Evolutionary conservation across 2,329 filamentous ascomycete species (phyloP).

Genomic region (Xylariaceae sp.): DNA sequence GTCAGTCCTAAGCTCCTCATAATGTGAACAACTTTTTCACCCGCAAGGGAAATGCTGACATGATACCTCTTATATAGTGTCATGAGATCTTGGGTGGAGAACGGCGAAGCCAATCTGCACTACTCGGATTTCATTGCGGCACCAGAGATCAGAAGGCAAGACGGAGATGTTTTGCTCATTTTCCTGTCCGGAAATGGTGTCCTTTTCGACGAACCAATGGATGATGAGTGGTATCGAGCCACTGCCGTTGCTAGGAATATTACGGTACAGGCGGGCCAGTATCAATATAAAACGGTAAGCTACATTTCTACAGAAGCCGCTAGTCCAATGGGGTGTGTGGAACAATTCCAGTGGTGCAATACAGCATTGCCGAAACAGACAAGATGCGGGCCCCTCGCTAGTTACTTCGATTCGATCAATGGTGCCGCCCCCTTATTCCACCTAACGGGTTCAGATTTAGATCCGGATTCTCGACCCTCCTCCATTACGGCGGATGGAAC

Average conservation of each 20-base stretch:
- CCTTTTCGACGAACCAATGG: neutral
- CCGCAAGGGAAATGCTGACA: no score
- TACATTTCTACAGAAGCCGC: conserved; percentile 9
- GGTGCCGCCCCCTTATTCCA: conserved; percentile 2
- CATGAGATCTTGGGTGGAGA: no score
- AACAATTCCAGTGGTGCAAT: conserved; percentile 8
- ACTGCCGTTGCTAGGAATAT: neutral
- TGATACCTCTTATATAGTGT: no score
- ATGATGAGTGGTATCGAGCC: conserved; percentile 11
- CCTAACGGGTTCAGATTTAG: neutral
- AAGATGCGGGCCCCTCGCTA: conserved; percentile 1
- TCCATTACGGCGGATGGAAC: neutral
- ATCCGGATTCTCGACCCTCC: neutral
- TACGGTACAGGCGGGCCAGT: neutral
- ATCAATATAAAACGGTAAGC: neutral
- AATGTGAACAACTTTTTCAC: no score
- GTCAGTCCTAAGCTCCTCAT: no score
- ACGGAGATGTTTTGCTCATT: conserved; percentile 8
- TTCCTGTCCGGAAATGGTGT: conserved; percentile 16
- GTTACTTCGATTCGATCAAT: neutral
- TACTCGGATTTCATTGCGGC: neutral
- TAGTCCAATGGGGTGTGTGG: conserved; percentile 7
- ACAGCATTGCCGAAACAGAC: neutral
- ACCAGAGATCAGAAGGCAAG: neutral
- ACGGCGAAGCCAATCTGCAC: no score